Conservation (phyloP, 495 filamentous ascomycete species). For the Cercophora newfieldiana region DNA sequence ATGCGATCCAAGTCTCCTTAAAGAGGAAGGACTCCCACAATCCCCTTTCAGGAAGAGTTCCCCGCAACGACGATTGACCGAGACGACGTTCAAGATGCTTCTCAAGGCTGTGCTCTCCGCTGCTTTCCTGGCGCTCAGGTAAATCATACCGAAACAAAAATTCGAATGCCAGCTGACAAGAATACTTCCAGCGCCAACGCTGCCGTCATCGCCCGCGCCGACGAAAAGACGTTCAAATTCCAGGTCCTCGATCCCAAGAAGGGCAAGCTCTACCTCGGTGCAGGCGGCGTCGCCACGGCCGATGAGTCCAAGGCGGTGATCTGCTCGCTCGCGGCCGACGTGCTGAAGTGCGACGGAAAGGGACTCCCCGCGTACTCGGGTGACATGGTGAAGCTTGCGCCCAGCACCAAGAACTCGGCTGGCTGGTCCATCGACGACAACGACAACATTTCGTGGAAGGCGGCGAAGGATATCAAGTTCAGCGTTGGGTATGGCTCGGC, state of each 20-base stretch:
- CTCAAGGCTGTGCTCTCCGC: constrained; percentile 18
- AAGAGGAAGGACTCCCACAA: neutral
- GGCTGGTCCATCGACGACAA: constrained; percentile 26
- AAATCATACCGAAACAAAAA: neutral
- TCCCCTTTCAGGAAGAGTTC: neutral
- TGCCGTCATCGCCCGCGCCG: constrained; percentile 3
- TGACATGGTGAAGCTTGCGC: constrained; percentile 24
- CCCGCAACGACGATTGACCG: neutral
- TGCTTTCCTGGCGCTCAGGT: constrained; percentile 23
- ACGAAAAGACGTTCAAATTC: constrained; percentile 27
- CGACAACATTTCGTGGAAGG: constrained; percentile 26
- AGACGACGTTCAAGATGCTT: constrained; percentile 15
- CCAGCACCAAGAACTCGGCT: constrained; percentile 1
- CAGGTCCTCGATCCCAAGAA: constrained; percentile 22
- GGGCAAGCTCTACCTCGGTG: constrained; percentile 25
- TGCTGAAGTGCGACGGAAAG: constrained; percentile 28
- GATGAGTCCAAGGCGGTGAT: constrained; percentile 23
- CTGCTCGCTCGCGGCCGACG: constrained; percentile 23
- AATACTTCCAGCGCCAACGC: constrained; percentile 17
- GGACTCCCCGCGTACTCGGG: constrained; percentile 21
- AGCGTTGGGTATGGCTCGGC: constrained; percentile 14
- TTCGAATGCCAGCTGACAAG: neutral
- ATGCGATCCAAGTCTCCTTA: neutral
- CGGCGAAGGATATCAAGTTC: constrained; percentile 22
- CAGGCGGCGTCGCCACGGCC: constrained; percentile 12